Conservation (phyloP, 257 asterid genomes). For the Thymus mandschuricus region DNA sequence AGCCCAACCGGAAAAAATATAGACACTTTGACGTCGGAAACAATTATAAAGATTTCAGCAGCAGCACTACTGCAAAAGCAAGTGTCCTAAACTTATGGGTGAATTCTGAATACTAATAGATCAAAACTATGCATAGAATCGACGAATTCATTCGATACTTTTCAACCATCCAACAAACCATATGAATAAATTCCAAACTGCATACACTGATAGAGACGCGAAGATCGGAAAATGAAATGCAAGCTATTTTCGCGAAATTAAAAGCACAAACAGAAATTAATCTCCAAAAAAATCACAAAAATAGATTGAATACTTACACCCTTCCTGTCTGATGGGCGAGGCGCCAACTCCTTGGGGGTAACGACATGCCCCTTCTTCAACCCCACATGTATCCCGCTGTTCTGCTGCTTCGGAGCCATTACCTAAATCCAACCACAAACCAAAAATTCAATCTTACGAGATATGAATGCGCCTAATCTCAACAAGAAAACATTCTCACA, state of each 20-base stretch:
- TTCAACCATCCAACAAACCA: not conserved
- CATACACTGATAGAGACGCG: no score
- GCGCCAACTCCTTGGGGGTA: slow-evolving; percentile 79
- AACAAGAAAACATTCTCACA: not conserved
- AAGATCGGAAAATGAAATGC: not conserved
- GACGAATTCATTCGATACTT: not conserved
- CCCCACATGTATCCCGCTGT: slow-evolving; percentile 75
- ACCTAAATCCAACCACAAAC: slow-evolving; percentile 38
- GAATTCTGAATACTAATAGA: not conserved
- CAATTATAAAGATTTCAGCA: no score
- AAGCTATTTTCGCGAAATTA: not conserved
- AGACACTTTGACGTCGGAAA: not conserved
- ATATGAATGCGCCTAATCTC: no score
- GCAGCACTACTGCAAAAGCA: not conserved
- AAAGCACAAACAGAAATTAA: not conserved
- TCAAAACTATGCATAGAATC: not conserved
- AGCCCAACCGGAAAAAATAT: not conserved
- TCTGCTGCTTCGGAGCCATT: slow-evolving; percentile 86
- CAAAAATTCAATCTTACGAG: not conserved
- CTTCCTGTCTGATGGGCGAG: slow-evolving; percentile 88
- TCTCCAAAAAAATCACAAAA: not conserved
- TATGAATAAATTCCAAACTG: no score
- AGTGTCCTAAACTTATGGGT: not conserved
- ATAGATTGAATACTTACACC: slow-evolving; percentile 53
- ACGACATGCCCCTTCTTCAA: slow-evolving; percentile 81